Conservation (phyloP, 768 basidiomycete species). For the Trametes cinnabarina region DNA sequence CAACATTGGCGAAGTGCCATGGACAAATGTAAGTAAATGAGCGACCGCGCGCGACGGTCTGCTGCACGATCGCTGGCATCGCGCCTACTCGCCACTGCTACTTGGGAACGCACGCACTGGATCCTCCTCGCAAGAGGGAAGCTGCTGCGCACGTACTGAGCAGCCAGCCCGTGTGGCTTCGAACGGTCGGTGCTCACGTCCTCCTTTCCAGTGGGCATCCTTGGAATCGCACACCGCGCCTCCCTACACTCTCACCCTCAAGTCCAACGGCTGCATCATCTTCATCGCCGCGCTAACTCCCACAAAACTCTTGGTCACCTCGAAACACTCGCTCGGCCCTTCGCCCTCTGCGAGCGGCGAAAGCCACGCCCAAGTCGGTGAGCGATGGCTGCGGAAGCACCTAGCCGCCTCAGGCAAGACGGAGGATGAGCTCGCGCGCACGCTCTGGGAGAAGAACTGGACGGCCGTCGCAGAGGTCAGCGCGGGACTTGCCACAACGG, state of each 20-base stretch:
- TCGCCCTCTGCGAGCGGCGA: constrained; percentile 21
- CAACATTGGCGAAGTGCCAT: constrained; percentile 94
- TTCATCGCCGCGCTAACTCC: constrained; percentile 85
- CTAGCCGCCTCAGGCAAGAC: constrained; percentile 58
- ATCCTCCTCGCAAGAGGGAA: no score
- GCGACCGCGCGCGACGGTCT: neutral
- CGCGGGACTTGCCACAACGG: neutral
- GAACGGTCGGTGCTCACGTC: neutral
- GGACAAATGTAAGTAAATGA: constrained; percentile 85
- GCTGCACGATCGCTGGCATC: neutral
- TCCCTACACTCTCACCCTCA: constrained; percentile 85
- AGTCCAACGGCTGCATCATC: constrained; percentile 97
- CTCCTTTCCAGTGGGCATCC: constrained; percentile 65
- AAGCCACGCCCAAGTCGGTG: constrained; percentile 82
- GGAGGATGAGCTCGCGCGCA: constrained; percentile 69
- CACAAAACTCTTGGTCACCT: constrained; percentile 75
- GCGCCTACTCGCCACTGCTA: no score
- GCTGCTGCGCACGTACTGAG: no score
- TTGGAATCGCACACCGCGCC: constrained; percentile 66
- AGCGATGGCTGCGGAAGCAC: constrained; percentile 77
- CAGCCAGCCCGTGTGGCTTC: no score
- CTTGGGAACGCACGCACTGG: no score
- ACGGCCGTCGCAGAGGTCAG: constrained; percentile 89
- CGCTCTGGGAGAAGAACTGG: constrained; percentile 79
- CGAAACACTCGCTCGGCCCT: constrained; percentile 86